Percentiles rank a stretch among this genome's conserved stretches.
Evolutionary conservation across 805 yeast species (phyloP).

Genomic region (Cyberlindnera galapagoensis): DNA sequence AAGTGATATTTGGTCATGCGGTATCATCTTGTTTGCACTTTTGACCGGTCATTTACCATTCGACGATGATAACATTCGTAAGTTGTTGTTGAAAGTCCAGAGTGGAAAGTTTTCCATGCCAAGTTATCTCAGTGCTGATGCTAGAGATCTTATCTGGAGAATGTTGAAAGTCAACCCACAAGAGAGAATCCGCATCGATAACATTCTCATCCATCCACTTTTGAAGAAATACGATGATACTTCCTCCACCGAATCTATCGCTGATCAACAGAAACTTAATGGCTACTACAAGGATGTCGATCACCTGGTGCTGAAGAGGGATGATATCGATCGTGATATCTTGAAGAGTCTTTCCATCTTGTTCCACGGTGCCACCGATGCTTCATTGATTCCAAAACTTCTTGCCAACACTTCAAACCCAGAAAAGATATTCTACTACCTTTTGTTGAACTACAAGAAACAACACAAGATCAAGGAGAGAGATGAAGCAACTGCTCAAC

Average conservation of each 20-base stretch:
- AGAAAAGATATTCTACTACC: conserved; percentile 76
- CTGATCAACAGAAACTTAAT: conserved; percentile 24
- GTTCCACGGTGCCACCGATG: conserved; percentile 70
- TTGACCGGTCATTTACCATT: conserved; percentile 94
- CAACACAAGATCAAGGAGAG: conserved; percentile 39
- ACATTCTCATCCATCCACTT: conserved; percentile 76
- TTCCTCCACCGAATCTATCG: conserved; percentile 27
- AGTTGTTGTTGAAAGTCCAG: conserved; percentile 82
- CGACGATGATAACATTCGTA: conserved; percentile 92
- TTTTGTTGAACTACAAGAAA: conserved; percentile 65
- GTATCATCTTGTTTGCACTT: conserved; percentile 88
- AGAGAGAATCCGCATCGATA: conserved; percentile 70
- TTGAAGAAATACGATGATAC: conserved; percentile 60
- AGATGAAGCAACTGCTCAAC: conserved; percentile 11
- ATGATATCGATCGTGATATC: conserved; percentile 60
- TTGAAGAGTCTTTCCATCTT: conserved; percentile 68
- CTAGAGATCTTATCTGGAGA: conserved; percentile 72
- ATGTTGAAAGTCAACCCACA: conserved; percentile 83
- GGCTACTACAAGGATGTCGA: conserved; percentile 34
- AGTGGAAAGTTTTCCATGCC: conserved; percentile 86
- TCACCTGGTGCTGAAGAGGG: conserved; percentile 30
- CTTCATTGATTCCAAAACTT: conserved; percentile 46
- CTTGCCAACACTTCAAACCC: conserved; percentile 53
- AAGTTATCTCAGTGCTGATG: conserved; percentile 68
- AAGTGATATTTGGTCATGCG: conserved; percentile 97